A percentile compares a stretch with the other conserved stretches of the same genome.
Conservation (phyloP, 805 yeast genomes). For the Kuraishia hungarica region DNA sequence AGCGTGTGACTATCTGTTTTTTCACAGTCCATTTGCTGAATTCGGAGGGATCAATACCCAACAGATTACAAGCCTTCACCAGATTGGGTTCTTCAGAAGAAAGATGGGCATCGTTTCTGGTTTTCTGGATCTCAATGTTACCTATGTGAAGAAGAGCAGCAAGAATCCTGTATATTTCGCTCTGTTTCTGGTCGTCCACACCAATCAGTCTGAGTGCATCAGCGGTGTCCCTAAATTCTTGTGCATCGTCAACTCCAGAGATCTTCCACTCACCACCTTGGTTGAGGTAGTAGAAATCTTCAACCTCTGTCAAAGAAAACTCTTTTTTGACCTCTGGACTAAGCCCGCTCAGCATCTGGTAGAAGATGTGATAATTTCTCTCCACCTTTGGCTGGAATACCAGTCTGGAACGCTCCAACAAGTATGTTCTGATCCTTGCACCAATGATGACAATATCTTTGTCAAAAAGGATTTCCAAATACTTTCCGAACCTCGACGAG, state of each 20-base stretch:
- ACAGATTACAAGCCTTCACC: constrained; percentile 71
- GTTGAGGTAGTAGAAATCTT: constrained; percentile 72
- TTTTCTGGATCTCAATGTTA: constrained; percentile 78
- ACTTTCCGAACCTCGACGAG: constrained; percentile 96
- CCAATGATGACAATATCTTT: constrained; percentile 74
- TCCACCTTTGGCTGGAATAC: constrained; percentile 90
- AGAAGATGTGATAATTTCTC: constrained; percentile 92
- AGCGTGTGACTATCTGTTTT: constrained; percentile 86
- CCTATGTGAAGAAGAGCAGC: constrained; percentile 92
- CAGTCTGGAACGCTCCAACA: constrained; percentile 87
- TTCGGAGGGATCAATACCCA: constrained; percentile 64
- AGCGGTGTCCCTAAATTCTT: constrained; percentile 68
- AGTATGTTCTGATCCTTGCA: constrained; percentile 87
- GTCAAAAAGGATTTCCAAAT: constrained; percentile 84
- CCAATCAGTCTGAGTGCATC: constrained; percentile 80
- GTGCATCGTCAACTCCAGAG: constrained; percentile 72
- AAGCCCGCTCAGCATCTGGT: constrained; percentile 78
- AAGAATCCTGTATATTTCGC: constrained; percentile 63
- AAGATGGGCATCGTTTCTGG: constrained; percentile 75
- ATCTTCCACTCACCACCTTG: constrained; percentile 77
- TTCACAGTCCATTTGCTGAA: constrained; percentile 91
- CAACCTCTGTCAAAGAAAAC: constrained; percentile 54
- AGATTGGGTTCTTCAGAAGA: constrained; percentile 83
- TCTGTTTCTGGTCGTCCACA: constrained; percentile 47
- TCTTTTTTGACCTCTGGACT: constrained; percentile 42